Percentiles rank a stretch among this genome's conserved stretches.
phyloP scores from a whole-genome alignment of 768 basidiomycete species.

The Krasilnikovozyma curviuscula region DNA sequence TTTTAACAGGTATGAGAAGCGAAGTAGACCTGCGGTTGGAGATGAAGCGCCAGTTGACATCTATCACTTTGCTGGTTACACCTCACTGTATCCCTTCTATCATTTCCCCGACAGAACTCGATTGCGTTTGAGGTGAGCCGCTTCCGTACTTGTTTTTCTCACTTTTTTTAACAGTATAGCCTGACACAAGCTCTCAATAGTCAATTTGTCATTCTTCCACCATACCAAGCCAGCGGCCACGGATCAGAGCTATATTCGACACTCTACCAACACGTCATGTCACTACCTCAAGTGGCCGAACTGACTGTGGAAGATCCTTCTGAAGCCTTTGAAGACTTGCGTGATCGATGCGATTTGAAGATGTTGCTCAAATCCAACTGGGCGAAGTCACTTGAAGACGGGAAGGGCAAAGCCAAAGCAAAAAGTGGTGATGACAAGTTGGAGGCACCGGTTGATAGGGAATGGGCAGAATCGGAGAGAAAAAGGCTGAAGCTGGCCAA shows the following conservation, averaged over 20 bases:
- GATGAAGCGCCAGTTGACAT: conserved; percentile 31
- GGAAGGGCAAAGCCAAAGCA: conserved; percentile 22
- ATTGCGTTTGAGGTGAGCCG: conserved; percentile 58
- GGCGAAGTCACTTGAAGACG: conserved; percentile 50
- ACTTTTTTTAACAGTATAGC: background rate
- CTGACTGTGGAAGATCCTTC: conserved; percentile 74
- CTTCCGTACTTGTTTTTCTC: background rate
- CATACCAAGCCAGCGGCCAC: conserved; percentile 44
- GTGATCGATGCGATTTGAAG: conserved; percentile 74
- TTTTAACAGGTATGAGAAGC: conserved; percentile 54
- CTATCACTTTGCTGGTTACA: conserved; percentile 89
- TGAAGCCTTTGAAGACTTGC: conserved; percentile 88
- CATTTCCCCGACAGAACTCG: conserved; percentile 81
- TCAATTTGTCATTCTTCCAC: conserved; percentile 83
- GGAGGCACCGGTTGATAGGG: conserved; percentile 55
- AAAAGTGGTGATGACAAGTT: conserved; percentile 35
- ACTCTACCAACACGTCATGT: background rate
- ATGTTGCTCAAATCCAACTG: conserved; percentile 41
- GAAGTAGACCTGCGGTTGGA: conserved; percentile 34
- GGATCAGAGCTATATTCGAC: conserved; percentile 2
- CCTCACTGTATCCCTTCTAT: conserved; percentile 87
- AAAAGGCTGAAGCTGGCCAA: conserved; percentile 76
- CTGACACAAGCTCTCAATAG: conserved; percentile 27
- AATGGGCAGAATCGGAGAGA: conserved; percentile 63
- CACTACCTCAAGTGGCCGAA: background rate